Base-by-base conservation (phyloP, 2,329 filamentous ascomycete species). In the Colletotrichum noveboracense region DNA sequence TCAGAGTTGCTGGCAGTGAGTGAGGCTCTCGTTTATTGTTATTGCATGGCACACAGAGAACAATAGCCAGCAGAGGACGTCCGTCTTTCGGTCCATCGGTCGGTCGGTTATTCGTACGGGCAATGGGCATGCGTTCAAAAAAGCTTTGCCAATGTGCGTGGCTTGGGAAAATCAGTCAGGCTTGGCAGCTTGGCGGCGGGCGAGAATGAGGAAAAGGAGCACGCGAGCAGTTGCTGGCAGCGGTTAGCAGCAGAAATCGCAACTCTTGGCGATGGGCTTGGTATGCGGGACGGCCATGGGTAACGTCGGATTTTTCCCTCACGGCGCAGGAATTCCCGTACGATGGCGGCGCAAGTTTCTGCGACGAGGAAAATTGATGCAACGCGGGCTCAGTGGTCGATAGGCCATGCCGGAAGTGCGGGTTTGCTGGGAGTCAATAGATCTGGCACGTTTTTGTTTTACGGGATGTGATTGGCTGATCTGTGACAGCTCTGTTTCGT, bases 341-440 rank as follows among this genome's bases (percentile, higher is more conserved):
- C 73, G 73, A 75, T 61, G 32, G 56, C 38, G 52, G 43, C 43
- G 43, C 13, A 5, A 32, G 32, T 30, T 28, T 61, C 32, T 21
- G 58, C 70, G 34, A 64, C 58, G n/a, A 52, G 26, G 12, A 32
- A n/a, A 18, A 48, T 28, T 71, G 60, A 62, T 36, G 32, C 69
- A 65, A 26, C 61, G 30, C 30, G 24, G n/a, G n/a, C 38, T 30
- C 12, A 13, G 21, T 38, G 8, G 58, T 61, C 60, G n/a, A 16
- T 13, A 38, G 52, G 58, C 70, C 65, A 69, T 70, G 70, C 76
- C 74, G 76, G 71, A 75, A 70, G 64, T 48, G 67, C 76, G 76
- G 76, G 66, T 77, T 77, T n/a, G 58, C 74, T 71, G 61, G 61
- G 32, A 76, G 74, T 74, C 76, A 77, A 77, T 77, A 64, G 70